Base-by-base conservation (phyloP, 441 rosid genomes). In the Populus hybrid region DNA sequence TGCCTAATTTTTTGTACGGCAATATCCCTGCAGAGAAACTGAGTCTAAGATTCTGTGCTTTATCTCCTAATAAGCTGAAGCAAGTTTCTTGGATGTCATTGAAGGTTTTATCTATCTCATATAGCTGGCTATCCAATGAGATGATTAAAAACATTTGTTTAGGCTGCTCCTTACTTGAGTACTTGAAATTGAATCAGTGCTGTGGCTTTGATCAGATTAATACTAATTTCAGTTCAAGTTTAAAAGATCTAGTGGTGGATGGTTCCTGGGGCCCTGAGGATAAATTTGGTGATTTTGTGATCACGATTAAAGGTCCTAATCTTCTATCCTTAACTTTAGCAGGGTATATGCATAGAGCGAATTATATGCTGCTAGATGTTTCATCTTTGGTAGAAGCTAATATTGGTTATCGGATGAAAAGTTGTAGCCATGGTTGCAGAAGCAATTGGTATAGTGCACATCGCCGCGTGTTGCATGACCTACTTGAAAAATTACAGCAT, bases 91-190 rank as follows among this genome's bases (percentile, higher is more conserved):
- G 86, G 86, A n/a, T 26, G 7, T 50, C 67, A 5, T 73, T 83
- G 24, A 81, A 73, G 76, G 40, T 11, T 65, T 50, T 83, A 73
- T 36, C 66, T 30, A 73, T 81, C 21, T 35, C 11, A 2, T 1
- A 5, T 54, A 4, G 72, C 1, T 4, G 3, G 0, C 28, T 78
- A 50, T 38, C 24, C 20, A 18, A 61, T 21, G 75, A 73, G 42
- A 59, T 42, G 3, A 42, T 81, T 42, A 54, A 73, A 57, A 75
- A 16, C 14, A 23, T 81, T 66, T 9, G 78, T 1, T 8, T 20
- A 0, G 82, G 84, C 9, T 28, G 76, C 70, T 84, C 82, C 8
- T 5, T n/a, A 18, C 79, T 81, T 46, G 69, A 64, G 57, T 73
- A 14, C 30, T 40, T 81, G 64, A n/a, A 20, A 66, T 40, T 81